Base-by-base conservation (phyloP, 495 filamentous ascomycete species). In the Aspergillus cristatus region DNA sequence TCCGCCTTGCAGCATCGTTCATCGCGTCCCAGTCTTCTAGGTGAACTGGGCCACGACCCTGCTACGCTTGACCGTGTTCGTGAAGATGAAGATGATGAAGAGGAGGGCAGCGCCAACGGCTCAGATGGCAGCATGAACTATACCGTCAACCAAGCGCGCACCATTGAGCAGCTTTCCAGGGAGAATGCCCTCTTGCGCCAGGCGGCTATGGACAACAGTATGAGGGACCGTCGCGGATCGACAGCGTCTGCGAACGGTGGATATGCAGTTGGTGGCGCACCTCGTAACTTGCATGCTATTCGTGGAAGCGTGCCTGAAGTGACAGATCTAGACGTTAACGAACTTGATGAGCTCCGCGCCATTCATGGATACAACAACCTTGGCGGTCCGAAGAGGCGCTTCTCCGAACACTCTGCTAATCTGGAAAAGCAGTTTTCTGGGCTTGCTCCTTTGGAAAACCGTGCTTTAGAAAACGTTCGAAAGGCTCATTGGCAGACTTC, bases 401-500 rank as follows among this genome's bases (percentile, higher is more conserved):
- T 74, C 36, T 79, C 68, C 32, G 84, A 88, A 54, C 85, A 79
- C 41, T 75, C 71, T 3, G 62, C 58, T 28, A 67, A 64, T 36
- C 50, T 68, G 1, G 75, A 74, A 18, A 57, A 68, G 18, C 75
- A 72, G 36, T 68, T 76, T 37, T 53, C 73, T 3, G 63, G 74
- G 1, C 74, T 78, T 43, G 49, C 60, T 22, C 58, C 72, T 35
- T 47, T 78, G 17, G 86, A 91, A 47, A 84, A 83, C 44, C 74
- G 82, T 43, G 81, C 81, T 31, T 54, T 88, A 10, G 85, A 87
- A 29, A 84, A 76, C 56, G 70, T 86, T 31, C 83, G 83, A 56
- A 88, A 84, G 53, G 80, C 77, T 12, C 78, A 83, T 42, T 98
- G 91, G 91, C 82, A 91, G 52, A 93, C 79, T 32, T 84, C 83